Conservation (phyloP, 768 basidiomycete species). For the Boletus tylopilopsis region DNA sequence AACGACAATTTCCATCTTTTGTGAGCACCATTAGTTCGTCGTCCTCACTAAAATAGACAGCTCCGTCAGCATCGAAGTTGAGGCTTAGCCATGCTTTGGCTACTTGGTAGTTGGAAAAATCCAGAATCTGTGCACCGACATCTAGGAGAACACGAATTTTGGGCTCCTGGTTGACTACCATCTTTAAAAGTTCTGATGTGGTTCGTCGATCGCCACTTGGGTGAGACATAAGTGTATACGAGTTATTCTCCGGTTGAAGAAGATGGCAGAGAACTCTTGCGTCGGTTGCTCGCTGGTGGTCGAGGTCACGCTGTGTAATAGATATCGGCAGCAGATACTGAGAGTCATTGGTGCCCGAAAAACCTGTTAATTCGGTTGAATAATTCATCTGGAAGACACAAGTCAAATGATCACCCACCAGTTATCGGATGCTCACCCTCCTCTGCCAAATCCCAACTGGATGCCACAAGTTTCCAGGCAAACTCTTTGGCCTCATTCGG, state of each 20-base stretch:
- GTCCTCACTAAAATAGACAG: neutral
- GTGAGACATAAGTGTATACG: constrained; percentile 21
- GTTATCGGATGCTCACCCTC: neutral
- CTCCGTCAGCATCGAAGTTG: neutral
- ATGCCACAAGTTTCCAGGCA: neutral
- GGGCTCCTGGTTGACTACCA: neutral
- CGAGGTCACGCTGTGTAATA: neutral
- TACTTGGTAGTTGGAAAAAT: constrained; percentile 13
- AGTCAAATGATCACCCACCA: neutral
- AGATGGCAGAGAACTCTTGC: constrained; percentile 32
- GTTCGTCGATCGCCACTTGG: neutral
- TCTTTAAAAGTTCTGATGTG: neutral
- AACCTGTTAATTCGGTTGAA: constrained; percentile 16
- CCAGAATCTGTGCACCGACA: neutral
- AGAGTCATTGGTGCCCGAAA: constrained; percentile 51
- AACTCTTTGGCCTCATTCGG: neutral
- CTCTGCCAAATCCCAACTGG: neutral
- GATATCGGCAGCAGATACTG: neutral
- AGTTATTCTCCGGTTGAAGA: constrained; percentile 33
- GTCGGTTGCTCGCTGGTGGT: constrained; percentile 32
- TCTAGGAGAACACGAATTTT: neutral
- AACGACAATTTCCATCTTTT: constrained; percentile 34
- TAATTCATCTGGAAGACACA: neutral
- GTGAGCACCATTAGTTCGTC: constrained; percentile 28
- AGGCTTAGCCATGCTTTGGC: constrained; percentile 18